Evolutionary conservation across 2,329 filamentous ascomycete species (phyloP).

Genomic region (Trichophyton schoenleinii): DNA sequence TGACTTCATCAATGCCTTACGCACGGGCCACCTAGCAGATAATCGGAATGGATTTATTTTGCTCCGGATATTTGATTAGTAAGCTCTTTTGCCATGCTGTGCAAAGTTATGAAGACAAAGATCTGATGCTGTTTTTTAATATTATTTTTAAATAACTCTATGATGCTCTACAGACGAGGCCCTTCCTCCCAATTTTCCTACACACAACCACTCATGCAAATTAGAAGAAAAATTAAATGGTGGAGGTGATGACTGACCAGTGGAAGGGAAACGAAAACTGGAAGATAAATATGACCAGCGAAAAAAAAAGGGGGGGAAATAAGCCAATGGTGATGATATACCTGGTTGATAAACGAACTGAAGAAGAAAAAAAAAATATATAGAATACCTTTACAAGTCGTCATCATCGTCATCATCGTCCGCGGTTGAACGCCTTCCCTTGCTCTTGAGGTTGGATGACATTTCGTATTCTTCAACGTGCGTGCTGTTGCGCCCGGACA

Average conservation of each 20-base stretch:
- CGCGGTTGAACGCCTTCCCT: neutral
- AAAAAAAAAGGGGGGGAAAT: neutral
- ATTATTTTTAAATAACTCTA: neutral
- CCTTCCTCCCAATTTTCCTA: neutral
- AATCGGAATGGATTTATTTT: too few species aligned
- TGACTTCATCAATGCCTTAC: too few species aligned
- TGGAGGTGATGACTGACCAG: neutral
- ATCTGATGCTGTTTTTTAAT: neutral
- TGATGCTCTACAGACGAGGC: neutral
- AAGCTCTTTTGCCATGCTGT: too few species aligned
- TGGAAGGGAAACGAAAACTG: neutral
- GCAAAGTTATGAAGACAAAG: neutral
- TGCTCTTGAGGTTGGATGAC: slow-evolving; percentile 18
- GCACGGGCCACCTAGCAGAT: too few species aligned
- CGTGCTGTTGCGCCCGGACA: slow-evolving; percentile 40
- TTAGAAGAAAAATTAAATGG: neutral
- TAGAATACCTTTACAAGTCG: slow-evolving; percentile 7
- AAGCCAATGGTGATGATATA: neutral
- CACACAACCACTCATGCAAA: neutral
- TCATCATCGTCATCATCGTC: slow-evolving; percentile 10
- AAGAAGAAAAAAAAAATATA: neutral
- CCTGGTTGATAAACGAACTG: neutral
- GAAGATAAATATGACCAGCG: neutral
- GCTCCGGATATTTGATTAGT: too few species aligned
- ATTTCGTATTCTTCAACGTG: slow-evolving; percentile 48